Evolutionary conservation across 768 basidiomycete genomes (phyloP).

Genomic region (Kwoniella bestiolae): DNA sequence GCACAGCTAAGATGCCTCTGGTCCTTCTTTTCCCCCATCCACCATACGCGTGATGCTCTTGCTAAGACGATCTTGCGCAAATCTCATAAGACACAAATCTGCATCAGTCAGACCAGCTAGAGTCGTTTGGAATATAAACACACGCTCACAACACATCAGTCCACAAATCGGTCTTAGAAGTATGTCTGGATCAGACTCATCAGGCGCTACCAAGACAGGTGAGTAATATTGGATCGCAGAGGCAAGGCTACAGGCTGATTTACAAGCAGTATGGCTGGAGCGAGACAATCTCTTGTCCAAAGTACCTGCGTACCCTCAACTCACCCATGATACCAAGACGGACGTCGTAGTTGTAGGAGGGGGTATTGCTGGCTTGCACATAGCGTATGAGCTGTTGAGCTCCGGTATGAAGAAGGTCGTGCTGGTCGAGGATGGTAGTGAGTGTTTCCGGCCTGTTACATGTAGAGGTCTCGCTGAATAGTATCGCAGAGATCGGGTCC

Average conservation of each 20-base stretch:
- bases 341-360: conserved; percentile 35
- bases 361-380: conserved; percentile 36
- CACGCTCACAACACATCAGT: background rate
- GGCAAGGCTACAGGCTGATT: too few species aligned
- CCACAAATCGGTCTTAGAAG: background rate
- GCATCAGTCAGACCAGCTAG: background rate
- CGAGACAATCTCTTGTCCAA: conserved; percentile 29
- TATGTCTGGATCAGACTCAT: conserved; percentile 22
- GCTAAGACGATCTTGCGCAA: conserved; percentile 1
- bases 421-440: conserved; percentile 38
- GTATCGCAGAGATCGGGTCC: conserved; percentile 28
- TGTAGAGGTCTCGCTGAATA: background rate
- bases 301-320: conserved; percentile 20
- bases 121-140: background rate
- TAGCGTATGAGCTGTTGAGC: conserved; percentile 33
- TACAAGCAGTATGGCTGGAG: conserved; percentile 29
- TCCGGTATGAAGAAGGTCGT: conserved; percentile 31
- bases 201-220: conserved; percentile 19
- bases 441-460: background rate
- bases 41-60: conserved; percentile 7
- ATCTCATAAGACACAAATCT: background rate
- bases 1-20: background rate
- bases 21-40: background rate
- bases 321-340: conserved; percentile 17
- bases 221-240: background rate